phyloP scores from a whole-genome alignment of 2,329 filamentous ascomycete species.

The Triangularia verruculosa region DNA sequence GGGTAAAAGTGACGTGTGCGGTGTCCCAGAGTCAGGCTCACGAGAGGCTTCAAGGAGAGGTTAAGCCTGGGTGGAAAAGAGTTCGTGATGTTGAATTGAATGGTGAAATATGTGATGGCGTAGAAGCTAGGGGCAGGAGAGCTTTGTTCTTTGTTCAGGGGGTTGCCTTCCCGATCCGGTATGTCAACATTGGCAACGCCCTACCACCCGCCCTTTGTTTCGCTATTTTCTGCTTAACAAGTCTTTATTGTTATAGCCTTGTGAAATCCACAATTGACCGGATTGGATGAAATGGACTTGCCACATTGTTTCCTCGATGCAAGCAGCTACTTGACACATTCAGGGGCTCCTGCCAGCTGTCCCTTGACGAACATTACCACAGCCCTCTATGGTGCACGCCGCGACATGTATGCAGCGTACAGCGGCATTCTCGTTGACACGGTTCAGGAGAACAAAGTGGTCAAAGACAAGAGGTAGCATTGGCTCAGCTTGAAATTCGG shows the following conservation, averaged over 20 bases:
- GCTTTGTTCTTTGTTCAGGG: neutral
- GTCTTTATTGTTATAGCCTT: neutral
- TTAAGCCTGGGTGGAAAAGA: neutral
- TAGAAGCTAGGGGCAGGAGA: neutral
- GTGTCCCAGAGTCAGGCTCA: no score
- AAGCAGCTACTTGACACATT: neutral
- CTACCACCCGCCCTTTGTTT: neutral
- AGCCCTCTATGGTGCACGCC: no score
- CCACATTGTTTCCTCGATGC: neutral
- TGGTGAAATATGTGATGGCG: neutral
- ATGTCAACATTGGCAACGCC: neutral
- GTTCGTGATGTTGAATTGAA: neutral
- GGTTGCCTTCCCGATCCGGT: neutral
- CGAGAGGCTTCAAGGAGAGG: no score
- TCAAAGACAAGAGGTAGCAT: no score
- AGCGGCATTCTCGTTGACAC: no score
- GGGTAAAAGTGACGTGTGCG: neutral
- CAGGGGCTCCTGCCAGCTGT: neutral
- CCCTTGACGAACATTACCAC: no score
- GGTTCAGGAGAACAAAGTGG: no score
- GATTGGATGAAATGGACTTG: neutral
- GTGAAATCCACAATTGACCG: neutral
- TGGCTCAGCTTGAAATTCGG: no score
- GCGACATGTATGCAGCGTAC: no score
- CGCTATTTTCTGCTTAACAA: neutral